These are phyloP conservation scores for Penicillium palitans DNA, from an alignment of 2,329 filamentous ascomycete species.

Conservation along the genomic window DNA sequence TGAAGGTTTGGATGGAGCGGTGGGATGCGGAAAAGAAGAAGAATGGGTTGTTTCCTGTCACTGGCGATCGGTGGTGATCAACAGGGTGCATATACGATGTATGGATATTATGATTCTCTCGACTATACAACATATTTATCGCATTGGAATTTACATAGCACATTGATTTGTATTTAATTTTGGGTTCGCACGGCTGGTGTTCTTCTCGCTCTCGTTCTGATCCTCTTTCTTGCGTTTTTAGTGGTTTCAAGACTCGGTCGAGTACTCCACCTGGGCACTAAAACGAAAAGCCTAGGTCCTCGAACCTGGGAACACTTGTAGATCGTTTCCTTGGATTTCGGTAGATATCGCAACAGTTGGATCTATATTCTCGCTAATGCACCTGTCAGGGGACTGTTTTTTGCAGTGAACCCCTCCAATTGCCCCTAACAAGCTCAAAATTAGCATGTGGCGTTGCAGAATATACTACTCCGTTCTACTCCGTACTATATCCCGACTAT, in stretches of 20 bases:
- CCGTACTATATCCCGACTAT: background rate
- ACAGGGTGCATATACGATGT: background rate
- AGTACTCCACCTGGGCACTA: conserved; percentile 1
- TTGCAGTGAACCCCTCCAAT: background rate
- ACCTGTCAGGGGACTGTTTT: conserved; percentile 5
- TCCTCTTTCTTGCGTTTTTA: background rate
- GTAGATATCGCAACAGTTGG: background rate
- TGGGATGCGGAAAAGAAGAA: conserved; percentile 65
- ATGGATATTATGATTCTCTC: background rate
- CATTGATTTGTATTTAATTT: background rate
- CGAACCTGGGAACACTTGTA: background rate
- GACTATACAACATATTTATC: background rate
- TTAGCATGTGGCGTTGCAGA: background rate
- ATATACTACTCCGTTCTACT: background rate
- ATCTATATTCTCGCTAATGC: conserved; percentile 9
- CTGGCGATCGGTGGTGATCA: conserved; percentile 35
- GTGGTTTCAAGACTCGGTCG: background rate
- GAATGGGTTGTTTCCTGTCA: conserved; percentile 57
- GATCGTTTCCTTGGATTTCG: background rate
- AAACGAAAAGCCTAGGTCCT: background rate
- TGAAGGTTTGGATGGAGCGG: conserved; percentile 66
- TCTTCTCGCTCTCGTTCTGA: background rate
- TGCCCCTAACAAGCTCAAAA: background rate
- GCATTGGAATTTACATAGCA: background rate
- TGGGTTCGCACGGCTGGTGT: background rate